Percentiles rank a stretch among this genome's conserved stretches.
Conservation (phyloP, 2,329 filamentous ascomycete species). For the Aspergillus awamori region DNA sequence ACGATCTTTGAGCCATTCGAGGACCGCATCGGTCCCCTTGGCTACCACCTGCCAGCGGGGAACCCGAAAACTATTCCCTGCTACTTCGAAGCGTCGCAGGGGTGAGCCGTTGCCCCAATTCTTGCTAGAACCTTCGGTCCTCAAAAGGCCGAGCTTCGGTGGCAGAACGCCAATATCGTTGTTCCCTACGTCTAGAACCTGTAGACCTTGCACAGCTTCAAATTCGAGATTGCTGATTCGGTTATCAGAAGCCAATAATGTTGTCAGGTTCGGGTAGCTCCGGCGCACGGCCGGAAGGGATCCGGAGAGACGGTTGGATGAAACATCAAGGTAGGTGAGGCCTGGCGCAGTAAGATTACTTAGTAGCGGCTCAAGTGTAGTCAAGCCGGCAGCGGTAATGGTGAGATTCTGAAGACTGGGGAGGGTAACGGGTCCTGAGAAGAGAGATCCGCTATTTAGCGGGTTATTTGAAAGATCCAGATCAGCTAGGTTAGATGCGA, state of each 20-base stretch:
- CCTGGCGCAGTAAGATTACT: slow-evolving; percentile 70
- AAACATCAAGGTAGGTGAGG: slow-evolving; percentile 77
- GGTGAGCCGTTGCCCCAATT: slow-evolving; percentile 50
- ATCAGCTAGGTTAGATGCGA: slow-evolving; percentile 69
- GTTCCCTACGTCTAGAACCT: slow-evolving; percentile 75
- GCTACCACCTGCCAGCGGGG: slow-evolving; percentile 82
- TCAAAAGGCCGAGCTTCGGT: slow-evolving; percentile 76
- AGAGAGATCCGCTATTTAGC: slow-evolving; percentile 64
- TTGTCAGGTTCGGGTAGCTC: slow-evolving; percentile 69
- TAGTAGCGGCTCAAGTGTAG: slow-evolving; percentile 67
- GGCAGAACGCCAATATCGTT: slow-evolving; percentile 85
- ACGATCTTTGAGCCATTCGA: slow-evolving; percentile 77
- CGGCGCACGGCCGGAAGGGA: slow-evolving; percentile 67
- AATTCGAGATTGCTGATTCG: slow-evolving; percentile 72
- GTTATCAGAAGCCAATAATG: slow-evolving; percentile 78
- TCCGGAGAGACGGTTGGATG: slow-evolving; percentile 75
- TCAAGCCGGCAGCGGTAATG: slow-evolving; percentile 73
- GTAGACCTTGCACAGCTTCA: slow-evolving; percentile 72
- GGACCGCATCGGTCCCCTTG: slow-evolving; percentile 80
- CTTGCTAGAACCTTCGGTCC: slow-evolving; percentile 52
- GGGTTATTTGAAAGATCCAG: slow-evolving; percentile 78
- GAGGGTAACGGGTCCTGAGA: slow-evolving; percentile 68
- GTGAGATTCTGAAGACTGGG: slow-evolving; percentile 77
- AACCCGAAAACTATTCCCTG: slow-evolving; percentile 84
- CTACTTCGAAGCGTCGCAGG: slow-evolving; percentile 72